Evolutionary conservation across 2,329 filamentous ascomycete species (phyloP).

Genomic region (Penicillium italicum): DNA sequence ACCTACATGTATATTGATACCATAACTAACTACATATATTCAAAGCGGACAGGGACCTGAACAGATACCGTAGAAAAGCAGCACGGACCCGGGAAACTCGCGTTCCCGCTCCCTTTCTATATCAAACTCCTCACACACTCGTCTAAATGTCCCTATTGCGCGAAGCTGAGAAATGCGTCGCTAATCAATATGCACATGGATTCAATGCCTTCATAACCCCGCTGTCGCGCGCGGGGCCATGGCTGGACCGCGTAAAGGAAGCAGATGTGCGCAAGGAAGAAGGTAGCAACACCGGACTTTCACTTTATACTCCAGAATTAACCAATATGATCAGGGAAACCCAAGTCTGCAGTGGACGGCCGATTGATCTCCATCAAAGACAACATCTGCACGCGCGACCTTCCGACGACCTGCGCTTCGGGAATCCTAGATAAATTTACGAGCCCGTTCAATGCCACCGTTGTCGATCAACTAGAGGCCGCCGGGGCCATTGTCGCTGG

Average conservation of each 20-base stretch:
- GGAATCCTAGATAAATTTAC: conserved; percentile 65
- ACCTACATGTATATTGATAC: not conserved
- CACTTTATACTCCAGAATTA: not conserved
- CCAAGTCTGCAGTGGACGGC: conserved; percentile 42
- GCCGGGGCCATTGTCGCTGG: conserved; percentile 64
- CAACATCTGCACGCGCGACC: conserved; percentile 64
- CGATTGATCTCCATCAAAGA: conserved; percentile 66
- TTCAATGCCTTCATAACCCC: conserved; percentile 45
- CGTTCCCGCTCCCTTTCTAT: conserved; percentile 8
- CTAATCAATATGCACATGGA: conserved; percentile 37
- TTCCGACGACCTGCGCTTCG: conserved; percentile 82
- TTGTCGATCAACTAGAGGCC: conserved; percentile 64
- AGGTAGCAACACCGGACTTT: conserved; percentile 25
- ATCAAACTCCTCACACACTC: not conserved
- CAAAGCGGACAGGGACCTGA: not conserved
- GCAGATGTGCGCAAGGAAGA: conserved; percentile 36
- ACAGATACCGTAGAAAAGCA: not conserved
- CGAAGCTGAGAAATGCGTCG: conserved; percentile 43
- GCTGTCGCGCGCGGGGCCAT: conserved; percentile 32
- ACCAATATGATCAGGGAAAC: conserved; percentile 25
- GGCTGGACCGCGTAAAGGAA: conserved; percentile 36
- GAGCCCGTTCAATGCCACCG: conserved; percentile 78
- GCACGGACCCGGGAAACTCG: conserved; percentile 17
- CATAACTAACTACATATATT: not conserved
- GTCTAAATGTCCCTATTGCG: conserved; percentile 45